Evolutionary conservation across 2,329 filamentous ascomycete genomes (phyloP).

Genomic region (Lasiodiplodia hormozganensis): DNA sequence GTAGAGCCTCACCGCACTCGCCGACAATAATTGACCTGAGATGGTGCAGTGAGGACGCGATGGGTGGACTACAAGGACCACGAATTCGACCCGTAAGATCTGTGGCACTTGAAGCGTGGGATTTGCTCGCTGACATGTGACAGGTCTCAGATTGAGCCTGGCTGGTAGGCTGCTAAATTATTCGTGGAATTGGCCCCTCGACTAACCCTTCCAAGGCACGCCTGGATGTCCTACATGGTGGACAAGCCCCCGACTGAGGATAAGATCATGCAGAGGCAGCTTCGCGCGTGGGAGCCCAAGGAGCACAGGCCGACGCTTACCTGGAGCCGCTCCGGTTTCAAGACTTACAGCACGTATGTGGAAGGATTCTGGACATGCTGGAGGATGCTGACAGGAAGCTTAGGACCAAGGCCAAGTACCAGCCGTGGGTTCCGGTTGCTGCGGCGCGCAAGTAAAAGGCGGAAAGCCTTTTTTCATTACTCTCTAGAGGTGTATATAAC

Average conservation of each 20-base stretch:
- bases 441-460: constrained; percentile 44
- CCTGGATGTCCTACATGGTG: constrained; percentile 93
- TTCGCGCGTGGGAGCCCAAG: constrained; percentile 77
- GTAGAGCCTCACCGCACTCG: constrained; percentile 40
- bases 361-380: not conserved
- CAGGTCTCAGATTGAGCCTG: constrained; percentile 85
- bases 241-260: constrained; percentile 86
- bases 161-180: constrained; percentile 65
- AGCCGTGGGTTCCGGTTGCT: constrained; percentile 56
- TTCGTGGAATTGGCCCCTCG: not conserved
- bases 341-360: constrained; percentile 93
- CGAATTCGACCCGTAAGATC: constrained; percentile 76
- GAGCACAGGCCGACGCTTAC: constrained; percentile 80
- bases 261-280: constrained; percentile 69
- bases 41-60: constrained; percentile 77
- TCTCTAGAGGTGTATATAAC: constrained; percentile 22
- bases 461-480: not conserved
- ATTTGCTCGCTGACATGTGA: constrained; percentile 44
- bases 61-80: constrained; percentile 97
- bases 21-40: constrained; percentile 30
- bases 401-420: constrained; percentile 59
- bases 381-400: constrained; percentile 31
- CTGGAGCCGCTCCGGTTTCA: constrained; percentile 78
- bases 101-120: not conserved
- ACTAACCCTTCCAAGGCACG: constrained; percentile 65